phyloP scores from a whole-genome alignment of 352 stramenopile species.

The Phytopythium montanum region DNA sequence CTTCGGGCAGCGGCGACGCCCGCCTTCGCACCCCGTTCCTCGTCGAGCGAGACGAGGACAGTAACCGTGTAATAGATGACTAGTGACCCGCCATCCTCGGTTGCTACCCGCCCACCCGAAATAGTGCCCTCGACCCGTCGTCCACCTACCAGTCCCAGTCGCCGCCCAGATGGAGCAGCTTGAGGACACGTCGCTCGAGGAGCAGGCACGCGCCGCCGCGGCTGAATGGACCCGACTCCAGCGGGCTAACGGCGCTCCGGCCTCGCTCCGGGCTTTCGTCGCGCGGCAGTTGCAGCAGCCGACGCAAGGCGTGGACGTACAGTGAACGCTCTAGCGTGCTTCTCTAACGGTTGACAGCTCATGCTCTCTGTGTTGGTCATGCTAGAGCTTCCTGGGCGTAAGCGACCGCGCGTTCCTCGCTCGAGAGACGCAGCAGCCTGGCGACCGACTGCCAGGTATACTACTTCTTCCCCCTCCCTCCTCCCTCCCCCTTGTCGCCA shows the following conservation, averaged over 20 bases:
- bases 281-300: slow-evolving; percentile 14
- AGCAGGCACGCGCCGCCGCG: slow-evolving; percentile 19
- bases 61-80: slow-evolving; percentile 5
- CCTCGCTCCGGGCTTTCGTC: slow-evolving; percentile 34
- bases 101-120: not conserved
- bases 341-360: not conserved
- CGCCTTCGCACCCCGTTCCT: not conserved
- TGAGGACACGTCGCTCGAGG: slow-evolving; percentile 17
- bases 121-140: not conserved
- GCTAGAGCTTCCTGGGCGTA: slow-evolving; percentile 41
- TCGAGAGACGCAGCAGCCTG: slow-evolving; percentile 18
- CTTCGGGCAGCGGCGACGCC: not conserved
- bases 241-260: slow-evolving; percentile 35
- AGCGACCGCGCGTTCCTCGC: slow-evolving; percentile 47
- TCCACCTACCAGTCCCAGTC: not conserved
- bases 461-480: too few species aligned
- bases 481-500: too few species aligned
- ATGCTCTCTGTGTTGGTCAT: too few species aligned
- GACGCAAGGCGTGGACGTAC: not conserved
- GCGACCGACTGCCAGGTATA: slow-evolving; percentile 3
- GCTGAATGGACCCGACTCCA: slow-evolving; percentile 33
- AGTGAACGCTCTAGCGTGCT: not conserved
- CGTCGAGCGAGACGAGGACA: not conserved
- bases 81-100: not conserved
- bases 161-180: slow-evolving; percentile 19